Conservation (phyloP, 805 yeast genomes). For the Starmerella tilneyi region DNA sequence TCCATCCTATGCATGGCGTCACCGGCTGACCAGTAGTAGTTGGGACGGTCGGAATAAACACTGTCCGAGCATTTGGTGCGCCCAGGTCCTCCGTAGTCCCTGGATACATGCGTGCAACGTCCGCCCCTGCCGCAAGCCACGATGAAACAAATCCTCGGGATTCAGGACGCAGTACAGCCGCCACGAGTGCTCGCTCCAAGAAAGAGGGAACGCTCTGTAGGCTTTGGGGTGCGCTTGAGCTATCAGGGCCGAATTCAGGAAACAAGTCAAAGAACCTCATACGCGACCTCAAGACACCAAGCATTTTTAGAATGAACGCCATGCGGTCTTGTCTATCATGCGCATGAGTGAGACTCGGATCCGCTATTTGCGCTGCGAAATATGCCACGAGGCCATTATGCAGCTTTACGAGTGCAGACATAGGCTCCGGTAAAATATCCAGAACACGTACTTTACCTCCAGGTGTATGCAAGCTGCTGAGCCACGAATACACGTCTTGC, state of each 20-base stretch:
- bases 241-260: conserved; percentile 29
- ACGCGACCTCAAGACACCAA: conserved; percentile 55
- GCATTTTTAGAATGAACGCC: conserved; percentile 54
- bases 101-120: conserved; percentile 24
- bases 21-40: conserved; percentile 33
- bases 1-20: conserved; percentile 89
- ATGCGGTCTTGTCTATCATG: conserved; percentile 58
- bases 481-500: conserved; percentile 61
- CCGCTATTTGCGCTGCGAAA: conserved; percentile 54
- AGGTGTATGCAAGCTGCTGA: conserved; percentile 46
- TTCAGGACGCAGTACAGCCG: conserved; percentile 71
- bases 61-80: conserved; percentile 18
- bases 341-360: conserved; percentile 38
- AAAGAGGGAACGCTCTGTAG: conserved; percentile 56
- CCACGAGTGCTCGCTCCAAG: conserved; percentile 65
- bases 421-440: conserved; percentile 54
- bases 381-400: conserved; percentile 58
- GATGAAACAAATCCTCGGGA: conserved; percentile 55
- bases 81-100: not conserved
- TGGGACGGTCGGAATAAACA: conserved; percentile 28
- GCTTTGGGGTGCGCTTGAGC: conserved; percentile 6
- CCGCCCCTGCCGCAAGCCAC: conserved; percentile 55
- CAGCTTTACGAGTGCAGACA: conserved; percentile 53
- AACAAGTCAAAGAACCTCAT: conserved; percentile 50
- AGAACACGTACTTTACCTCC: conserved; percentile 32